A percentile compares a stretch with the other conserved stretches of the same genome.
Evolutionary conservation across 257 asterid genomes (phyloP).

Genomic region (Rehmannia glutinosa): DNA sequence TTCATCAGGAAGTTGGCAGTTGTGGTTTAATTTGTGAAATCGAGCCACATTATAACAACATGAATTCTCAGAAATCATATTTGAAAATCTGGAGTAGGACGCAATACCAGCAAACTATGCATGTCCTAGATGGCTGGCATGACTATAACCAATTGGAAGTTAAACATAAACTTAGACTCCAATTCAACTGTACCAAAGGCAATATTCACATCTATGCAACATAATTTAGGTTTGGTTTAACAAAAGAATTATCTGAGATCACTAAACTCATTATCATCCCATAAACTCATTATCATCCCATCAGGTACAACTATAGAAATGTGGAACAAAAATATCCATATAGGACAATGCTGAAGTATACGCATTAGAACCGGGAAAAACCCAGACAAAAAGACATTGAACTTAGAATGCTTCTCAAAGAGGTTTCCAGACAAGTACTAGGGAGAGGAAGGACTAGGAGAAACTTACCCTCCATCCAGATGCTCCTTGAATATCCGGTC

Average conservation of each 20-base stretch:
- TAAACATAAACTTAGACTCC: neutral
- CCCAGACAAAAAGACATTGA: neutral
- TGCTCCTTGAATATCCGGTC: slow-evolving; percentile 92
- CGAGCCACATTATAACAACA: neutral
- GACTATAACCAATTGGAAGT: neutral
- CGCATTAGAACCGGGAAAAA: neutral
- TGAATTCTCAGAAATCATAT: neutral
- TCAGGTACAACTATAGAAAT: neutral
- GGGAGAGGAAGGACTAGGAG: slow-evolving; percentile 5
- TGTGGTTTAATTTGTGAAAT: neutral
- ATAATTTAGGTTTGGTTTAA: neutral
- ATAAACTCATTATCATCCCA: neutral
- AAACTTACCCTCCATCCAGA: slow-evolving; percentile 90
- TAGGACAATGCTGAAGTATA: neutral
- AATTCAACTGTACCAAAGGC: neutral
- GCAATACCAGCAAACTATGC: neutral
- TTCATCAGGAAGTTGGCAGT: too few relatives aligned
- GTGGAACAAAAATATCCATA: neutral
- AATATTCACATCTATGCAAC: neutral
- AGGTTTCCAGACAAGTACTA: neutral
- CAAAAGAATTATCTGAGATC: too few relatives aligned
- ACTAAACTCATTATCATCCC: neutral
- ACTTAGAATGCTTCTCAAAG: neutral
- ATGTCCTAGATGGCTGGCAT: neutral
- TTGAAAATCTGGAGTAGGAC: neutral